phyloP scores from a whole-genome alignment of 2,329 filamentous ascomycete species.

The Colletotrichum sojae region DNA sequence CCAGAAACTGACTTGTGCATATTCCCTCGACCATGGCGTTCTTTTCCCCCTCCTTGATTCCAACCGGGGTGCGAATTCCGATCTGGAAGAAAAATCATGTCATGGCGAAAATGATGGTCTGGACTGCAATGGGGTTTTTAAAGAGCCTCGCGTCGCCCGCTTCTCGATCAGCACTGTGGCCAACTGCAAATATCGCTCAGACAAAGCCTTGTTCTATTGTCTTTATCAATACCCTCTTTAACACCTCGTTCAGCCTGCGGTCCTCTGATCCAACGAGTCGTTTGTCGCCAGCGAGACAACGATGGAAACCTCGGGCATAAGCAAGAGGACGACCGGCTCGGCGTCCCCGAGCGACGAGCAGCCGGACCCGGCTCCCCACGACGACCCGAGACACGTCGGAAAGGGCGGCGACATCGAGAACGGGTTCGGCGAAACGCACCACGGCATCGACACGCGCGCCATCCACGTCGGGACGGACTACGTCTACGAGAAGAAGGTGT shows the following conservation, averaged over 20 bases:
- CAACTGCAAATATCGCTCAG: too few species aligned
- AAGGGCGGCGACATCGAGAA: conserved; percentile 3
- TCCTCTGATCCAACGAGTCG: background rate
- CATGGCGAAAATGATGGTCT: too few species aligned
- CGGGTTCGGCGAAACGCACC: conserved; percentile 22
- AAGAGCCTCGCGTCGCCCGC: too few species aligned
- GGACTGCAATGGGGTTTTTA: too few species aligned
- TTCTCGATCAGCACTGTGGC: too few species aligned
- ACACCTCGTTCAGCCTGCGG: background rate
- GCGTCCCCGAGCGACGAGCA: background rate
- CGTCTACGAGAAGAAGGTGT: conserved; percentile 44
- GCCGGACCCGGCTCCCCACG: background rate
- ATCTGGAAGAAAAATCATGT: too few species aligned
- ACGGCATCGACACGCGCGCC: conserved; percentile 43
- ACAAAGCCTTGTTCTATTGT: too few species aligned
- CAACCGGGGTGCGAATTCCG: too few species aligned
- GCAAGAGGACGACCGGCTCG: background rate
- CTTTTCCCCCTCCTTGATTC: too few species aligned
- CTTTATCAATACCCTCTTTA: background rate
- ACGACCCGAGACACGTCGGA: background rate
- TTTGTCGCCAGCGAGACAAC: background rate
- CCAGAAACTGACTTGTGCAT: too few species aligned
- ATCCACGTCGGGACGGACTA: conserved; percentile 38
- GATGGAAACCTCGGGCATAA: background rate
- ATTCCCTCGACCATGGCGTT: too few species aligned